Evolutionary conservation across 768 basidiomycete genomes (phyloP).

Genomic region (Boletus rufocinnamomeus): DNA sequence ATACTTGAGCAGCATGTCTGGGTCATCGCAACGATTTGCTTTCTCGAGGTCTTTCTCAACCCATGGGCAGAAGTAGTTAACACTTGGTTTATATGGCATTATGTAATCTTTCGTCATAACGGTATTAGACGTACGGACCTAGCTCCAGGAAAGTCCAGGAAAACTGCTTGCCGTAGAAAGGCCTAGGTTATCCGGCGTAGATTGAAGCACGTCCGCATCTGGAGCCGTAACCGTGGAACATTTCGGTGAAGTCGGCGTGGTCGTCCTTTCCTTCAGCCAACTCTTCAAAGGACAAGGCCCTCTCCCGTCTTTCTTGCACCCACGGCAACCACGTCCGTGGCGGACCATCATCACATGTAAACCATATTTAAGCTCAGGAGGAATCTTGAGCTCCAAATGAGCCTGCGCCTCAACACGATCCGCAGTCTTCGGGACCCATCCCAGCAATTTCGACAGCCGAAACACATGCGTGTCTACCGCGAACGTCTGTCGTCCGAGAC

Average conservation of each 20-base stretch:
- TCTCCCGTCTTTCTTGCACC: conserved; percentile 46
- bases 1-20: too few relatives aligned
- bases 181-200: too few relatives aligned
- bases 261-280: conserved; percentile 34
- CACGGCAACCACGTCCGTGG: conserved; percentile 56
- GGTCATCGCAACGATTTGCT: too few relatives aligned
- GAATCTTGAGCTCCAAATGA: conserved; percentile 54
- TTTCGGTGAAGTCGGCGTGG: not conserved
- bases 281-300: conserved; percentile 39
- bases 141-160: too few relatives aligned
- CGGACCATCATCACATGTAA: conserved; percentile 60
- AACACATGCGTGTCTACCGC: conserved; percentile 69
- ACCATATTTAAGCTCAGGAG: conserved; percentile 54
- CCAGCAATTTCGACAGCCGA: conserved; percentile 48
- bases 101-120: too few relatives aligned
- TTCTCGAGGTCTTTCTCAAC: too few relatives aligned
- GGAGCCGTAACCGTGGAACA: too few relatives aligned
- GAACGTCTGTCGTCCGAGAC: conserved; percentile 59
- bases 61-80: too few relatives aligned
- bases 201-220: too few relatives aligned
- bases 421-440: conserved; percentile 45
- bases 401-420: conserved; percentile 56
- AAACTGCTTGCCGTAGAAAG: too few relatives aligned
- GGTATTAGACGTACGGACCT: too few relatives aligned
- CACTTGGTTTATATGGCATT: too few relatives aligned